A percentile compares a stretch with the other conserved stretches of the same genome.
Evolutionary conservation across 2,329 filamentous ascomycete genomes (phyloP).

Genomic region (Byssoonygena ceratinophila): DNA sequence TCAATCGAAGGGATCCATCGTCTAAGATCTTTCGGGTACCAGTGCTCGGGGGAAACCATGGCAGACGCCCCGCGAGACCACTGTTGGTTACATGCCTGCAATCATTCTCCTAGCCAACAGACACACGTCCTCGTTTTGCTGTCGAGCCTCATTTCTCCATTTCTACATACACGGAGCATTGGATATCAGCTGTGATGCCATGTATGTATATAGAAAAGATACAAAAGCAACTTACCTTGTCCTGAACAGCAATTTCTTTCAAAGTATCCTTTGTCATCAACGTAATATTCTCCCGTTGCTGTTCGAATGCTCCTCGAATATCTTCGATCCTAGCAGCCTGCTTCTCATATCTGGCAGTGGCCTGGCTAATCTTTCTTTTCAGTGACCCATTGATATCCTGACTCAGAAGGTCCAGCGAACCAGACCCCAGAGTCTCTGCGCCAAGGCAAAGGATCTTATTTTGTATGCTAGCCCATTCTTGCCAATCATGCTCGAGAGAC

Average conservation of each 20-base stretch:
- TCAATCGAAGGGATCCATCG: too few relatives aligned
- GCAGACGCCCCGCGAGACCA: too few relatives aligned
- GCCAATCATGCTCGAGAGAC: constrained; percentile 13
- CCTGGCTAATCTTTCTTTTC: constrained; percentile 13
- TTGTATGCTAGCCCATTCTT: constrained; percentile 20
- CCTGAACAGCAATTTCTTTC: constrained; percentile 12
- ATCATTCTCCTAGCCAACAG: constrained; percentile 18
- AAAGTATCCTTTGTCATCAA: constrained; percentile 10
- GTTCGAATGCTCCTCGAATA: constrained; percentile 1
- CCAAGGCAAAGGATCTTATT: constrained; percentile 18
- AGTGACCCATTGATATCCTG: background rate
- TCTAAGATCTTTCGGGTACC: too few relatives aligned
- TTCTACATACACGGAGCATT: constrained; percentile 13
- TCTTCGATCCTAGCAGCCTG: background rate
- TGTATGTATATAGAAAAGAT: background rate
- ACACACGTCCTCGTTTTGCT: constrained; percentile 17
- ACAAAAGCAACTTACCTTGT: constrained; percentile 14
- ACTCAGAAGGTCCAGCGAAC: background rate
- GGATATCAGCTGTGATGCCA: background rate
- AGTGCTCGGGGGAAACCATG: too few relatives aligned
- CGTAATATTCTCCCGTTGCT: constrained; percentile 9
- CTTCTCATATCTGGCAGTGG: constrained; percentile 4
- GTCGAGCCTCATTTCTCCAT: constrained; percentile 15
- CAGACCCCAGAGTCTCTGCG: constrained; percentile 16
- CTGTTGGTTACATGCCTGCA: constrained; percentile 2